These are phyloP conservation scores for Fusarium nisikadoi DNA, from an alignment of 2,329 filamentous ascomycete genomes.

Conservation along the genomic window DNA sequence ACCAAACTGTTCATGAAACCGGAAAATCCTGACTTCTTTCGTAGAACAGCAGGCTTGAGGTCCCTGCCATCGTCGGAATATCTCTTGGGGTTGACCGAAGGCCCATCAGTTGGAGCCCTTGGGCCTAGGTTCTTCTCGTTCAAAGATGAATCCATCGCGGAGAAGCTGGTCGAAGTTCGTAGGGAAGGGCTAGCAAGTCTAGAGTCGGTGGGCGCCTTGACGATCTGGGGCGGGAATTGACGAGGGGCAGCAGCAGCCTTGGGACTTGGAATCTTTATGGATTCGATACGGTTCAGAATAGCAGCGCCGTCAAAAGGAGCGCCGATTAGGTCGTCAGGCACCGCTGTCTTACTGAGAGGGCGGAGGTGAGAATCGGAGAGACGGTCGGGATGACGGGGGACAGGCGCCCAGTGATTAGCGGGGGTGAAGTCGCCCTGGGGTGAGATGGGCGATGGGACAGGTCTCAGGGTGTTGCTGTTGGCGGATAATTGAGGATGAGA, in stretches of 20 bases:
- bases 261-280: conserved; percentile 55
- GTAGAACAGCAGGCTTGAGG: conserved; percentile 67
- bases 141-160: conserved; percentile 52
- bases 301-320: conserved; percentile 72
- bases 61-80: conserved; percentile 82
- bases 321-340: conserved; percentile 69
- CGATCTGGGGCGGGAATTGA: conserved; percentile 49
- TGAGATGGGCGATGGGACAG: conserved; percentile 60
- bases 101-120: conserved; percentile 54
- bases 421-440: conserved; percentile 59
- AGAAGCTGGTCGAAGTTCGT: conserved; percentile 70
- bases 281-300: conserved; percentile 70
- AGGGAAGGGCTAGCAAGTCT: conserved; percentile 64
- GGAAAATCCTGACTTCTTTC: conserved; percentile 90
- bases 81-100: conserved; percentile 70
- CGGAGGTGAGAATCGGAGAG: conserved; percentile 44
- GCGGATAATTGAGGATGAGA: conserved; percentile 48
- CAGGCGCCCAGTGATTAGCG: conserved; percentile 46
- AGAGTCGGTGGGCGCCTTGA: conserved; percentile 65
- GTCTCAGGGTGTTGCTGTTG: conserved; percentile 57
- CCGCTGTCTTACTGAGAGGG: conserved; percentile 39
- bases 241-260: conserved; percentile 42
- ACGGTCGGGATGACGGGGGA: conserved; percentile 43
- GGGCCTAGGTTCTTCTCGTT: conserved; percentile 51
- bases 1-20: conserved; percentile 86